Base-by-base conservation (phyloP, 148 eudicot genomes). In the Cornus controversa region DNA sequence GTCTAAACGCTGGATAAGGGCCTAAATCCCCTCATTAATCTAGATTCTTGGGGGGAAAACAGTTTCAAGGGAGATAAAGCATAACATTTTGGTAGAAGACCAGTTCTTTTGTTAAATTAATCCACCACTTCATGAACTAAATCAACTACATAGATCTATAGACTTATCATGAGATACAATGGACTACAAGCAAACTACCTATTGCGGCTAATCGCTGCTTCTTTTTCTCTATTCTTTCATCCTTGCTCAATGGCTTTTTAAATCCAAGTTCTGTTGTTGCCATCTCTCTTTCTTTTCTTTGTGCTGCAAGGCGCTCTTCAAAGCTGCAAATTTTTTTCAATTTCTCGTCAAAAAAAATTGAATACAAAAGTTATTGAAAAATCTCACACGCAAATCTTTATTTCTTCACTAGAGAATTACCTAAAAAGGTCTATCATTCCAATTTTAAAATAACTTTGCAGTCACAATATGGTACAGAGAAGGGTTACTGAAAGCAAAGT, bases 141-240 rank as follows among this genome's bases (percentile, higher is more conserved):
- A 25, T 34, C 24, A 47, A 22, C 9, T 66, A 24, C 40, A 20
- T 23, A 40, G 42, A 20, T 13, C 13, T 20, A 50, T 47, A 65
- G 27, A 54, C 54, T 65, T 29, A 66, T 79, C 53, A 79, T 62
- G 29, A 47, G 54, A 73, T 18, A 28, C 67, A 4, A 81, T 58
- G 37, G 36, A 66, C 10, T 16, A 67, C 22, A n/a, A 72, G 72
- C 10, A 70, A 68, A 67, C 84, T 93, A 95, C 99, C 99, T 67
- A 95, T 95, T 80, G 99, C 99, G 75, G 99, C 99, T 75, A 95
- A 83, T 58, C 99, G 89, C 83, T 93, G 90, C 85, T 91, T 95
- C 85, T 95, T 95, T 86, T 95, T 93, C 89, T 91, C 91, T 67
- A 85, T 34, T 82, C 78, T 91, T 80, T 95, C 99, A 88, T 95